phyloP scores from a whole-genome alignment of 1,284 basidiomycete species.

The Neotropicomus parvogracilis region DNA sequence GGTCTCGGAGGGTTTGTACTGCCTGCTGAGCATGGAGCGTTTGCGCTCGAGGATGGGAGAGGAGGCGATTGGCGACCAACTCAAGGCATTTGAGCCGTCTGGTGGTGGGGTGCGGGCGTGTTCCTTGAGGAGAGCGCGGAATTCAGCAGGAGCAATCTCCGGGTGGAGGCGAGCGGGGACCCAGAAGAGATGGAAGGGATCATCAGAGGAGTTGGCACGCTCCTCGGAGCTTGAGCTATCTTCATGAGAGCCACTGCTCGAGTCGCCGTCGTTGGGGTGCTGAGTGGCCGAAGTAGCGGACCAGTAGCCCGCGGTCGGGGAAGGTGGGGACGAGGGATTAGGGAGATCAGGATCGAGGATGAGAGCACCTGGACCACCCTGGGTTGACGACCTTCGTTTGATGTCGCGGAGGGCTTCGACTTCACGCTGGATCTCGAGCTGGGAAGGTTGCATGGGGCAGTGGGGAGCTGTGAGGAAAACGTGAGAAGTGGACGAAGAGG shows the following conservation, averaged over 20 bases:
- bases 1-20: slow-evolving; percentile 74
- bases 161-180: slow-evolving; percentile 95
- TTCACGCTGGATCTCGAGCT: slow-evolving; percentile 83
- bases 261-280: slow-evolving; percentile 39
- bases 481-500: slow-evolving; percentile 10
- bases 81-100: slow-evolving; percentile 42
- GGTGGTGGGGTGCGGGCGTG: slow-evolving; percentile 66
- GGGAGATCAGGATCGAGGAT: slow-evolving; percentile 87
- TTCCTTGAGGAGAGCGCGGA: slow-evolving; percentile 91
- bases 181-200: slow-evolving; percentile 92
- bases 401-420: slow-evolving; percentile 82
- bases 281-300: slow-evolving; percentile 33
- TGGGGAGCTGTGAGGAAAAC: slow-evolving; percentile 6
- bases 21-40: slow-evolving; percentile 86
- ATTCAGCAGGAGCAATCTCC: slow-evolving; percentile 95
- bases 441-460: slow-evolving; percentile 62
- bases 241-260: slow-evolving; percentile 46
- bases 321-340: slow-evolving; percentile 50
- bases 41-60: slow-evolving; percentile 65
- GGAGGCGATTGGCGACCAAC: slow-evolving; percentile 38
- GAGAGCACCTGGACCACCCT: slow-evolving; percentile 70
- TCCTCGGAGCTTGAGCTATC: slow-evolving; percentile 39
- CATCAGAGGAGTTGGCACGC: slow-evolving; percentile 44
- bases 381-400: slow-evolving; percentile 71
- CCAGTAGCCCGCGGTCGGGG: slow-evolving; percentile 55